Evolutionary conservation across 2,329 filamentous ascomycete species (phyloP).

Genomic region (Allantophomopsis cytisporea): DNA sequence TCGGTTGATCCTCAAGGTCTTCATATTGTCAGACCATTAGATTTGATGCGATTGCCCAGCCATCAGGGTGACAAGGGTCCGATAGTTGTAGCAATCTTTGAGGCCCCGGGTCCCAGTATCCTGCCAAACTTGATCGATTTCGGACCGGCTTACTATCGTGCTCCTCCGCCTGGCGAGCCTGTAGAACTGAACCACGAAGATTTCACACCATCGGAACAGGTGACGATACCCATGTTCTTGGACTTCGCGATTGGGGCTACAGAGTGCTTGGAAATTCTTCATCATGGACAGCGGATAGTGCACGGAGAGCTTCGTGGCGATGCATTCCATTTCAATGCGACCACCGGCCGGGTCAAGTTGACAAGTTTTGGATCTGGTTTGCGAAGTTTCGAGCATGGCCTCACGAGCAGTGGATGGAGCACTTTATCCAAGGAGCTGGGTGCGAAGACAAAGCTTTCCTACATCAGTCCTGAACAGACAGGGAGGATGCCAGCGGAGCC

Average conservation of each 20-base stretch:
- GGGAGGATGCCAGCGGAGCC: constrained; percentile 86
- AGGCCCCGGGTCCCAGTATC: constrained; percentile 63
- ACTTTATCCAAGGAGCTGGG: constrained; percentile 70
- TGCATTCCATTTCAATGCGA: constrained; percentile 73
- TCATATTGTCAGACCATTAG: constrained; percentile 70
- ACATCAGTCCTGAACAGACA: constrained; percentile 90
- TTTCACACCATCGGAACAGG: constrained; percentile 38
- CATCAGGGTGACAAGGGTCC: constrained; percentile 54
- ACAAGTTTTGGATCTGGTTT: constrained; percentile 79
- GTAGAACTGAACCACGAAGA: constrained; percentile 21
- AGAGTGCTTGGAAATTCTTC: constrained; percentile 78
- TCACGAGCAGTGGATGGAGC: constrained; percentile 79
- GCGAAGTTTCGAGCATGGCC: constrained; percentile 78
- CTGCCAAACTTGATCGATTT: constrained; percentile 60
- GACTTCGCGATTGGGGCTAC: constrained; percentile 85
- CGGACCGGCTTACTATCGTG: constrained; percentile 60
- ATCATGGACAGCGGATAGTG: constrained; percentile 74
- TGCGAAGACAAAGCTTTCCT: constrained; percentile 78
- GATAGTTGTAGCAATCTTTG: constrained; percentile 72
- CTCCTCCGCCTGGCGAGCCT: constrained; percentile 28
- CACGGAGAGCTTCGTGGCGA: constrained; percentile 87
- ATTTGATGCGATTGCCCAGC: constrained; percentile 59
- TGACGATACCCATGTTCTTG: constrained; percentile 65
- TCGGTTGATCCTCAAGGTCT: constrained; percentile 59
- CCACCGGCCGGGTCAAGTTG: constrained; percentile 61